Percentiles rank a stretch among this genome's conserved stretches.
phyloP scores from a whole-genome alignment of 2,329 filamentous ascomycete species.

The Didymella pomorum region DNA sequence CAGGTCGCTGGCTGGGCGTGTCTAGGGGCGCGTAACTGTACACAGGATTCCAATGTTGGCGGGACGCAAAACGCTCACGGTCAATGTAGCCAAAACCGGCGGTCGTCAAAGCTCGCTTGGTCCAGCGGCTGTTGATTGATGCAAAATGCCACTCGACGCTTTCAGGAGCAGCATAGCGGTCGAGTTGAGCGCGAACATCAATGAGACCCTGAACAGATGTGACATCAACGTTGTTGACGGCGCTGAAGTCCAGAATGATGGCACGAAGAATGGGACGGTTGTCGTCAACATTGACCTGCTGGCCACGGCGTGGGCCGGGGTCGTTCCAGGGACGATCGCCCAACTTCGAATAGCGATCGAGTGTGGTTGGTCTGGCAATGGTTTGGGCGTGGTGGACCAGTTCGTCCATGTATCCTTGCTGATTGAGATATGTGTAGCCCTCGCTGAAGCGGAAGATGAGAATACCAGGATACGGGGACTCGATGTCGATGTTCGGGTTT shows the following conservation, averaged over 20 bases:
- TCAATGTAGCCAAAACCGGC: constrained; percentile 84
- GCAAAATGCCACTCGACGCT: constrained; percentile 95
- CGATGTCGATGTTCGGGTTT: constrained; percentile 82
- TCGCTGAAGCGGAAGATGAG: constrained; percentile 97
- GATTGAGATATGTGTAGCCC: constrained; percentile 96
- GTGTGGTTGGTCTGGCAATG: constrained; percentile 78
- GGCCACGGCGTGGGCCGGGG: constrained; percentile 73
- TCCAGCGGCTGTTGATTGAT: constrained; percentile 93
- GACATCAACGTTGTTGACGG: constrained; percentile 92
- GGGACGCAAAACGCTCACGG: constrained; percentile 57
- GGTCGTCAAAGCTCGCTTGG: constrained; percentile 84
- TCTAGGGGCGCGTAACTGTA: constrained; percentile 91
- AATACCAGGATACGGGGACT: constrained; percentile 85
- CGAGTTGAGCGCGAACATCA: constrained; percentile 92
- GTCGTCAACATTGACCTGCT: constrained; percentile 58
- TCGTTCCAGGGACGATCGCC: constrained; percentile 91
- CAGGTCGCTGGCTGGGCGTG: constrained; percentile 69
- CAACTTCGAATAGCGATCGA: constrained; percentile 65
- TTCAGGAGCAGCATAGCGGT: constrained; percentile 81
- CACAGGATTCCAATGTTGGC: constrained; percentile 83
- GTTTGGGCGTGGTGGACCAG: constrained; percentile 55
- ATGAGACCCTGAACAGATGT: constrained; percentile 93
- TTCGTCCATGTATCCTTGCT: constrained; percentile 85
- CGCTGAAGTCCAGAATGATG: constrained; percentile 92
- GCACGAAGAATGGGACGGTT: constrained; percentile 77